Evolutionary conservation across 148 eudicot genomes (phyloP), one percentile per base, ranked within the genome.

Genomic region (Chenopodium album): DNA sequence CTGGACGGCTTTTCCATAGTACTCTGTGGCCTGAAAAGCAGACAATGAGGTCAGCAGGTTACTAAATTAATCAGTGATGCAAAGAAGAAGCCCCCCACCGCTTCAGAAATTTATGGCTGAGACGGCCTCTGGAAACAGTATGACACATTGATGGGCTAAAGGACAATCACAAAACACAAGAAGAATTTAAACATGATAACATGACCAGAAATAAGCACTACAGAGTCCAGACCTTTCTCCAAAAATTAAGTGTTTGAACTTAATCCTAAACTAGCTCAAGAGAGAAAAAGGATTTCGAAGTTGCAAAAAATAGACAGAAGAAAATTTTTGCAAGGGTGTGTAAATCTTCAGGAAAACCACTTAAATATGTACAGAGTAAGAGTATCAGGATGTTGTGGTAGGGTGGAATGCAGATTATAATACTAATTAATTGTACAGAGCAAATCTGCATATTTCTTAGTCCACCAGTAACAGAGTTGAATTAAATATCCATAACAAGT

Each of bases 1-100:
- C 82, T 88, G 88, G 26, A 96, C 98, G 26, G 99, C 95, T 83
- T 90, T 92, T 84, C 89, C 98, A 84, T 96, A 96, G 82, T 92
- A 89, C 71, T 87, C 85, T 76, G 99, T 90, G 63, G 99, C 99
- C 95, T 95, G 90, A 77, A 82, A 87, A 76, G 77, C 66, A 79
- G 47, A 85, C 31, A 78, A 79, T 28, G 46, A 62, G 4, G 4
- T 67, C 7, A 76, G 50, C n/a, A 9, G 32, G 60, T 19, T 17
- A 19, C 46, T 26, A 29, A 59, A 12, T 75, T n/a, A 46, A 41
- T 59, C 52, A 74, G 62, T 34, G 67, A 37, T 69, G 66, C 54
- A 76, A 19, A 28, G 68, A 12, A 85, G 13, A 76, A 74, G 23
- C 77, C 62, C 22, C 2, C 12, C 59, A 50, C 47, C 14, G 46